Percentiles rank a stretch among this genome's conserved stretches.
Evolutionary conservation across 208 protist species (phyloP).

Genomic region (Acanthamoeba castellanii): DNA sequence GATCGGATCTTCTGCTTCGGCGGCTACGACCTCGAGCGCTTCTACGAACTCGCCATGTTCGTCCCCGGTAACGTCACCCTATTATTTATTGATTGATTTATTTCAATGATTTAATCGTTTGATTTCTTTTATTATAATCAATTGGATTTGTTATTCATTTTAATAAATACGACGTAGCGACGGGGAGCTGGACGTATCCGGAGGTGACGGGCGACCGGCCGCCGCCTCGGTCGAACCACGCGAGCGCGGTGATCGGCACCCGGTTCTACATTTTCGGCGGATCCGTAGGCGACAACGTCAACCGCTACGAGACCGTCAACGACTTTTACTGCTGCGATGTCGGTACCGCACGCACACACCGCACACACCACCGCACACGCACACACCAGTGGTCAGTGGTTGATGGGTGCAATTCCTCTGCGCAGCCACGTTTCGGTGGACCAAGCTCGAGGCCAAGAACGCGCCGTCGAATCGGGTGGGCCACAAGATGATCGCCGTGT

Average conservation of each 20-base stretch:
- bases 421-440: conserved; percentile 45
- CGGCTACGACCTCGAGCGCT: conserved; percentile 45
- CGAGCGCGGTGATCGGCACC: conserved; percentile 24
- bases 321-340: conserved; percentile 72
- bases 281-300: conserved; percentile 70
- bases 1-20: conserved; percentile 63
- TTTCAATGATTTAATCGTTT: not conserved
- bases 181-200: conserved; percentile 35
- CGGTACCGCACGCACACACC: not conserved
- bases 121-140: not conserved
- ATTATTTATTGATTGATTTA: not conserved
- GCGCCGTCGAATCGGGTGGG: conserved; percentile 50
- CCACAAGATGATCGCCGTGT: conserved; percentile 39
- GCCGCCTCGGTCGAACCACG: conserved; percentile 53
- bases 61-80: conserved; percentile 20
- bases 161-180: not conserved
- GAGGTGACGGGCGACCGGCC: conserved; percentile 11
- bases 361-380: not conserved
- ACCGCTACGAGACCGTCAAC: conserved; percentile 58
- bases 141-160: not conserved
- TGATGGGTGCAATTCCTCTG: not conserved
- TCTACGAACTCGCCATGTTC: conserved; percentile 67
- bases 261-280: conserved; percentile 71
- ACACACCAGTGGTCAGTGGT: not conserved
- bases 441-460: conserved; percentile 57